Evolutionary conservation across 2,329 filamentous ascomycete species (phyloP).

Genomic region (Domatiomyces globalis): DNA sequence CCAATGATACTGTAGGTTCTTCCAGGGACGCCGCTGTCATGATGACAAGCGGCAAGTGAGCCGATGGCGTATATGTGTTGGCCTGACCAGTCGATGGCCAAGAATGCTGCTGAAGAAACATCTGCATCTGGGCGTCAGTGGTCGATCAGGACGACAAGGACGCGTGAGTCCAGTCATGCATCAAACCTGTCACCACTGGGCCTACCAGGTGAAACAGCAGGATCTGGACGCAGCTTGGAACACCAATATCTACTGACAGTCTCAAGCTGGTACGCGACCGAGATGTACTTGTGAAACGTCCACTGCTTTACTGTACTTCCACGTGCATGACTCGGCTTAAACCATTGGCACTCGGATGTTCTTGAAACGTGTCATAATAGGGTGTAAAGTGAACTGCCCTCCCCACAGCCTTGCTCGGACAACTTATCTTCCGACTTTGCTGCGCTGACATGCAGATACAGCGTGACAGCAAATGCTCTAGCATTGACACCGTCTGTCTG

Average conservation of each 20-base stretch:
- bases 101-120: constrained; percentile 40
- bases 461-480: too few species aligned
- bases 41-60: constrained; percentile 40
- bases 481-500: too few species aligned
- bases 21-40: constrained; percentile 35
- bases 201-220: constrained; percentile 38
- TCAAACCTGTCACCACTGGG: constrained; percentile 45
- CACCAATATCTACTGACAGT: background rate
- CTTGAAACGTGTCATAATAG: too few species aligned
- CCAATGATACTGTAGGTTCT: constrained; percentile 44
- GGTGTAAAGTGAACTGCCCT: too few species aligned
- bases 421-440: too few species aligned
- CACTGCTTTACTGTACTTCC: too few species aligned
- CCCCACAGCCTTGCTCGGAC: too few species aligned
- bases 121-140: constrained; percentile 32
- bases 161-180: constrained; percentile 43
- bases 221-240: constrained; percentile 36
- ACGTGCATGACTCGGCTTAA: too few species aligned
- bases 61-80: constrained; percentile 41
- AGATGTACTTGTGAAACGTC: too few species aligned
- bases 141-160: constrained; percentile 32
- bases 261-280: background rate
- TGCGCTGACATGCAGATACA: too few species aligned
- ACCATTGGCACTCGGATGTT: too few species aligned
- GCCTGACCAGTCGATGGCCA: constrained; percentile 36